A percentile compares a stretch with the other conserved stretches of the same genome.
Evolutionary conservation across 108 stramenopile genomes (phyloP).

Genomic region (Cyclostephanos invisitatus): DNA sequence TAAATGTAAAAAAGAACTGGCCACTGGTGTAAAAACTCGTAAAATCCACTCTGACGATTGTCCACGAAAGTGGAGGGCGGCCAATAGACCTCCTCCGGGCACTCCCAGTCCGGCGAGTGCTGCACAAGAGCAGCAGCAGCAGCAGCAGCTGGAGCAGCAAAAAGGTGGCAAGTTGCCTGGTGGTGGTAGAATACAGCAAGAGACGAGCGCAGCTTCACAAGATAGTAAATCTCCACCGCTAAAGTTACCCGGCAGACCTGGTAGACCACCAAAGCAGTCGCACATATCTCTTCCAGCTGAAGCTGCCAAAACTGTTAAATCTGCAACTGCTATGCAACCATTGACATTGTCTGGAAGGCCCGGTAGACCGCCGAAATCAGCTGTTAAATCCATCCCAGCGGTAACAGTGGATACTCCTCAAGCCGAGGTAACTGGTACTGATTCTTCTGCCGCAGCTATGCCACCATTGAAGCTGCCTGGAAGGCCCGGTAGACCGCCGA

Average conservation of each 20-base stretch:
- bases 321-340: neutral
- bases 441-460: too few species aligned
- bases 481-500: neutral
- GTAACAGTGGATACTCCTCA: too few species aligned
- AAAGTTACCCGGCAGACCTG: neutral
- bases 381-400: neutral
- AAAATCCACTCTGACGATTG: slow-evolving; percentile 23
- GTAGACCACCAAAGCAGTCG: neutral
- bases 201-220: neutral
- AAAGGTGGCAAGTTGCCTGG: neutral
- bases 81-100: slow-evolving; percentile 18
- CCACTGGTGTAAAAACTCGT: slow-evolving; percentile 26
- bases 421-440: too few species aligned
- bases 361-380: neutral
- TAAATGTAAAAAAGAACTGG: slow-evolving; percentile 22
- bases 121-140: slow-evolving; percentile 17
- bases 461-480: neutral
- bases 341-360: neutral
- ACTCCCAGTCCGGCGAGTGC: slow-evolving; percentile 21
- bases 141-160: slow-evolving; percentile 7
- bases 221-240: neutral
- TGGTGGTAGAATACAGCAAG: neutral
- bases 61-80: slow-evolving; percentile 27
- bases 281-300: too few species aligned
- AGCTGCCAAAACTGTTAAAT: too few species aligned